phyloP scores from a whole-genome alignment of 1,284 basidiomycete species.

The Tausonia pullulans region DNA sequence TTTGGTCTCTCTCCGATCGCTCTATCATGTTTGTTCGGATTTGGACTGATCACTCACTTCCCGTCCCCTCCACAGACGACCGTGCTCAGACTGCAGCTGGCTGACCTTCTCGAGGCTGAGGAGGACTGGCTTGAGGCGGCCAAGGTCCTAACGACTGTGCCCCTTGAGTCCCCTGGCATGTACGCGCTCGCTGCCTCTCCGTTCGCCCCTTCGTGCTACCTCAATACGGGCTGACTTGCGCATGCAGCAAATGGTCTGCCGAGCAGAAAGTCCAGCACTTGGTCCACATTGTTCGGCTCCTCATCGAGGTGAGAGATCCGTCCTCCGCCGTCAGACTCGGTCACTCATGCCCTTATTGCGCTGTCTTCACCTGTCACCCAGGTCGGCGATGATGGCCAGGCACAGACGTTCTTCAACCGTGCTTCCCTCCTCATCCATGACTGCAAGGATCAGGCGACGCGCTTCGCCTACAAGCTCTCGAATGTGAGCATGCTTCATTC shows the following conservation, averaged over 20 bases:
- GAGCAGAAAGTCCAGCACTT: slow-evolving; percentile 81
- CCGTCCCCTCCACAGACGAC: slow-evolving; percentile 49
- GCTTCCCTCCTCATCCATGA: slow-evolving; percentile 80
- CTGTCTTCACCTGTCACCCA: neutral
- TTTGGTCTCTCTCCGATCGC: neutral
- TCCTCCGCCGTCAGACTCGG: neutral
- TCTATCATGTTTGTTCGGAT: too few relatives aligned
- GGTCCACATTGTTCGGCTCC: slow-evolving; percentile 82
- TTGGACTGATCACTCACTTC: too few relatives aligned
- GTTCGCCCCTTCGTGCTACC: neutral
- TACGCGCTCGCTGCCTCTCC: slow-evolving; percentile 30
- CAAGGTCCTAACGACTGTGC: slow-evolving; percentile 76
- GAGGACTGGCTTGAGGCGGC: slow-evolving; percentile 92
- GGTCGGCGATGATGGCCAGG: slow-evolving; percentile 72
- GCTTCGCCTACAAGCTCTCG: slow-evolving; percentile 71
- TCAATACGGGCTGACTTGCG: neutral
- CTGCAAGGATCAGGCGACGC: slow-evolving; percentile 59
- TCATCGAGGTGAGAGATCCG: slow-evolving; percentile 61
- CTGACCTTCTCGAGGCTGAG: slow-evolving; percentile 73
- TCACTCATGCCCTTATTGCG: too few relatives aligned
- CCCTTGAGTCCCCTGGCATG: slow-evolving; percentile 83
- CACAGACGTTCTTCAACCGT: slow-evolving; percentile 91
- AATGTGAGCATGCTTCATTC: slow-evolving; percentile 35
- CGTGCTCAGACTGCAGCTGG: slow-evolving; percentile 69
- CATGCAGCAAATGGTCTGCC: slow-evolving; percentile 54